phyloP scores from a whole-genome alignment of 768 basidiomycete genomes.

The Rhodotorula toruloides region DNA sequence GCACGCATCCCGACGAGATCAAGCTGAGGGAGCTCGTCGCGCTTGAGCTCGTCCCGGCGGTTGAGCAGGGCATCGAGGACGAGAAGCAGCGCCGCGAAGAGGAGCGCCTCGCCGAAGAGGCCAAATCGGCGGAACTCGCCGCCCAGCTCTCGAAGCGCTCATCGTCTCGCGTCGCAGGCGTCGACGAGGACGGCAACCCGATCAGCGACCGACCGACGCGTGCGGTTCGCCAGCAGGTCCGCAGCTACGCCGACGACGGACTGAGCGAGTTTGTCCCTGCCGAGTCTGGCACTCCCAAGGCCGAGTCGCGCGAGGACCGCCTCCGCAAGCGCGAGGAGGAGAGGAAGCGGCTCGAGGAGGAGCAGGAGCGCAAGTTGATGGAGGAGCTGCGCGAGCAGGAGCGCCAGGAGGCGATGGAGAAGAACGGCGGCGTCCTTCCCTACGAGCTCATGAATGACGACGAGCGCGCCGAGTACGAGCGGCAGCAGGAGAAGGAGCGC shows the following conservation, averaged over 20 bases:
- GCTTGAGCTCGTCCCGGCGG: conserved; percentile 63
- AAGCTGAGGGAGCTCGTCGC: conserved; percentile 65
- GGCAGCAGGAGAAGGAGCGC: conserved; percentile 9
- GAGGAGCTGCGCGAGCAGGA: conserved; percentile 54
- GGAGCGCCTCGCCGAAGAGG: background rate
- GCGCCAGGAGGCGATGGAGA: conserved; percentile 54
- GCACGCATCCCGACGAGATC: conserved; percentile 73
- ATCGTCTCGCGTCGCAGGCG: background rate
- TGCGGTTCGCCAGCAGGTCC: background rate
- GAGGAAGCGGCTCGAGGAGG: conserved; percentile 17
- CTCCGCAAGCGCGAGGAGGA: conserved; percentile 35
- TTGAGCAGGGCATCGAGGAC: too few species aligned
- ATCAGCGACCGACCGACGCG: background rate
- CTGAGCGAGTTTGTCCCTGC: background rate
- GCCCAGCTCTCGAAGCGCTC: background rate
- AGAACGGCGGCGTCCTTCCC: conserved; percentile 45
- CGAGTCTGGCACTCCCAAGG: background rate
- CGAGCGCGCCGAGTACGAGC: conserved; percentile 7
- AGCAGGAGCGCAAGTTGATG: conserved; percentile 55
- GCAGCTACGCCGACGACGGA: conserved; percentile 1
- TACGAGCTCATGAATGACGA: conserved; percentile 25
- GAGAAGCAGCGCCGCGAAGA: conserved; percentile 36
- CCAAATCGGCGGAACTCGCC: background rate
- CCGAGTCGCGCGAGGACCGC: conserved; percentile 30
- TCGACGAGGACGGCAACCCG: background rate